Evolutionary conservation across 495 filamentous ascomycete genomes (phyloP), one percentile per base, ranked within the genome.

Genomic region (Penicillium argentinense): DNA sequence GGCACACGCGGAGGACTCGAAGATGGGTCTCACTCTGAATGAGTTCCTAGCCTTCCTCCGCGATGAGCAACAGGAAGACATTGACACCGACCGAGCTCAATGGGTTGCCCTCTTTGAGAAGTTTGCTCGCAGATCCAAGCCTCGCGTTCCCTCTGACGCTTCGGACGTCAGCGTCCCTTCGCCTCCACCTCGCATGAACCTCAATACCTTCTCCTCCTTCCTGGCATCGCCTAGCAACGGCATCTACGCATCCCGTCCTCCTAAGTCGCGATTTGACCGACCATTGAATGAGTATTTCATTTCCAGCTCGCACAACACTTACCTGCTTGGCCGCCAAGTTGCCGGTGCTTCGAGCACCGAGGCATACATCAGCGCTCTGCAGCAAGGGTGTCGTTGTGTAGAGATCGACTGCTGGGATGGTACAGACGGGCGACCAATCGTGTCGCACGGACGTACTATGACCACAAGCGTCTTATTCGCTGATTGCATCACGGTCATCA

Each of bases 351-450:
- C 93, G 14, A 97, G 90, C 53, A 85, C 91, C 9, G 93, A 98
- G 63, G 89, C 88, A 19, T 98, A 98, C 67, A 92, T 97, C 57
- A 82, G 79, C 41, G 89, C 91, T n/a, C 73, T 98, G 18, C 81
- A 88, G 53, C 80, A 84, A 37, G 91, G 90, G 29, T 98, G 93
- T 62, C 86, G 93, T 42, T 97, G 93, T 64, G 82, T 98, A 38
- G 93, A 98, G 68, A 88, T 98, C 33, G 93, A 98, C 69, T 97
- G 92, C 64, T 97, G 93, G 93, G 89, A 98, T 70, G 93, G 93
- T 11, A 73, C 78, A 21, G 86, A 95, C 56, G 88, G 86, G 24
- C 80, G 87, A 48, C 93, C 93, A 5, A 80, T 89, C 41, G 93
- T 98, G 21, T 87, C 82, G 49, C 93, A 98, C 57, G 93, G 93